phyloP scores from a whole-genome alignment of 768 basidiomycete species.

The Hericium alpestre region DNA sequence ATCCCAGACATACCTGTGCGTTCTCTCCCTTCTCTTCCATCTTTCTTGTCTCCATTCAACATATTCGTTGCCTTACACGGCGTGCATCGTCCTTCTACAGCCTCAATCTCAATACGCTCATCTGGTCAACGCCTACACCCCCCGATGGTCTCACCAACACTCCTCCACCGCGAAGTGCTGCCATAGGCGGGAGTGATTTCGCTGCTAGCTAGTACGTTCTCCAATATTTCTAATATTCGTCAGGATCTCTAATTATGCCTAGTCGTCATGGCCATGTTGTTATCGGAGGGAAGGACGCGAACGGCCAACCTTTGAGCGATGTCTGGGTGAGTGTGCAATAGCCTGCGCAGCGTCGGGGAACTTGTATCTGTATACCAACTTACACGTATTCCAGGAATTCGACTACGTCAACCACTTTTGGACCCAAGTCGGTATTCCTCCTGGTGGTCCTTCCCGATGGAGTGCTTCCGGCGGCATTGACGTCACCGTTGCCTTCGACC shows the following conservation, averaged over 20 bases:
- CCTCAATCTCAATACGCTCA: slow-evolving; percentile 48
- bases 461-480: slow-evolving; percentile 72
- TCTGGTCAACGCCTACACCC: slow-evolving; percentile 50
- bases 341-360: no score
- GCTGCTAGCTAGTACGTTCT: slow-evolving; percentile 72
- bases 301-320: slow-evolving; percentile 48
- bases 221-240: background rate
- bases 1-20: slow-evolving; percentile 60
- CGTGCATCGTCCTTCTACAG: slow-evolving; percentile 23
- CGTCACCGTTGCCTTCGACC: slow-evolving; percentile 24
- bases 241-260: slow-evolving; percentile 11
- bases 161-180: slow-evolving; percentile 56
- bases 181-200: slow-evolving; percentile 56
- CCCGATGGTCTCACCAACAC: slow-evolving; percentile 33
- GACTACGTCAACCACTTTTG: slow-evolving; percentile 72
- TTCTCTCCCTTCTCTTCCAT: slow-evolving; percentile 3
- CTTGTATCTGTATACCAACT: no score
- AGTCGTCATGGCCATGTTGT: slow-evolving; percentile 70
- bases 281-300: slow-evolving; percentile 55
- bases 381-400: slow-evolving; percentile 44
- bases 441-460: slow-evolving; percentile 48
- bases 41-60: background rate
- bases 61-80: slow-evolving; percentile 1
- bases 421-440: slow-evolving; percentile 40
- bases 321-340: slow-evolving; percentile 49